Conservation (phyloP, 371 early-diverging fungal species). For the Mycotypha africana region DNA sequence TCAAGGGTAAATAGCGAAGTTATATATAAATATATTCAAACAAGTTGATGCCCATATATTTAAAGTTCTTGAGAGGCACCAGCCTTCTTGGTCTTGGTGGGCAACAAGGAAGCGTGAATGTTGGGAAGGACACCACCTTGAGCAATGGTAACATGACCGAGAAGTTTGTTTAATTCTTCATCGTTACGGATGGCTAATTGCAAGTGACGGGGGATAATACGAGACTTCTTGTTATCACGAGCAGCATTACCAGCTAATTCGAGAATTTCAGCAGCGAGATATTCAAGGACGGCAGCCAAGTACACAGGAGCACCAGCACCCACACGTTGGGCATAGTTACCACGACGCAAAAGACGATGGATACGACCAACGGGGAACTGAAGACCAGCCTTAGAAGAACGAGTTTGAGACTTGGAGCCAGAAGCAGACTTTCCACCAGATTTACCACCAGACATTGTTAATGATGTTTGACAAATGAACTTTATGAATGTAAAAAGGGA, state of each 20-base stretch:
- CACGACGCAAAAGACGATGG: constrained; percentile 90
- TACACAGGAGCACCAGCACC: constrained; percentile 92
- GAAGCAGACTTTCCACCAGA: constrained; percentile 48
- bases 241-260: constrained; percentile 94
- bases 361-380: constrained; percentile 97
- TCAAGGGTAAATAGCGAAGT: too few species aligned
- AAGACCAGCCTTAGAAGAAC: constrained; percentile 84
- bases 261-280: constrained; percentile 92
- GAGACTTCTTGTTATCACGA: constrained; percentile 90
- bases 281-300: constrained; percentile 91
- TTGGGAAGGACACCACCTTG: constrained; percentile 84
- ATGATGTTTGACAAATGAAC: constrained; percentile 7
- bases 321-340: constrained; percentile 91
- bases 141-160: constrained; percentile 80
- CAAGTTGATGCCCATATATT: not conserved
- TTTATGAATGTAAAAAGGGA: not conserved
- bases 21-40: not conserved
- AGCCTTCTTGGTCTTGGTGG: constrained; percentile 62
- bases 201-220: constrained; percentile 85
- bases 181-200: constrained; percentile 92
- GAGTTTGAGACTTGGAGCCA: constrained; percentile 55
- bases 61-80: constrained; percentile 40
- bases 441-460: constrained; percentile 41
- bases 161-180: constrained; percentile 92
- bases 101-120: constrained; percentile 66